Evolutionary conservation across 75 land plant species (phyloP), one percentile per base, ranked within the genome.

Genomic region (Pinus albicaulis): DNA sequence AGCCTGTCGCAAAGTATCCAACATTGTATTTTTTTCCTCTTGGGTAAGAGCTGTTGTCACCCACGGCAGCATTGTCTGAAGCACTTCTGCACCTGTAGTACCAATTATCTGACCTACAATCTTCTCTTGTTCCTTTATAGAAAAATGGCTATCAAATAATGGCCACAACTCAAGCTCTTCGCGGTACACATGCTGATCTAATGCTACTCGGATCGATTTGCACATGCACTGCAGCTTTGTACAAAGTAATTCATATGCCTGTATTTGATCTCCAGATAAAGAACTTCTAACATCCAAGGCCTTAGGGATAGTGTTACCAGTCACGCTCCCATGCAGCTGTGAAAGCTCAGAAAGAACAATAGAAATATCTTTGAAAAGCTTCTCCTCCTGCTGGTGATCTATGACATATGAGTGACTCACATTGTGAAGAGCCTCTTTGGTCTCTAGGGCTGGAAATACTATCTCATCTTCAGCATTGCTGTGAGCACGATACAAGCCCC

Each of bases 41-140:
- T 85, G 80, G 28, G 92, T 80, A n/a, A 92, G 78, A n/a, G 80
- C 82, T 65, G 79, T 78, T 75, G 89, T 92, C 36, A 88, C 85
- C 95, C 95, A 90, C n/a, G 92, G 95, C 56, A 92, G 76, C 89
- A 92, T 90, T 55, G 87, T 76, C 82, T 92, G 92, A 31, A 92
- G 74, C n/a, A 86, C 80, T 78, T 92, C 95, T 6, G 95, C 95
- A 71, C 84, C 87, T 63, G 86, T 88, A 56, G 89, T 90, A 34
- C 95, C 95, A 71, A 92, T 80, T 38, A 92, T 84, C 28, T 74
- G 72, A 56, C 89, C 91, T 31, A 92, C 80, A 31, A 92, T 82
- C 78, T 81, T 91, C 56, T 92, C 92, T 75, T 92, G 92, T 71
- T 92, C 95, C 55, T 90, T 81, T 14, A 78, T 56, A 22, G 93